Percentiles rank a stretch among this genome's conserved stretches.
Conservation (phyloP, 2,329 filamentous ascomycete genomes). For the Arthrinium puccinioides region DNA sequence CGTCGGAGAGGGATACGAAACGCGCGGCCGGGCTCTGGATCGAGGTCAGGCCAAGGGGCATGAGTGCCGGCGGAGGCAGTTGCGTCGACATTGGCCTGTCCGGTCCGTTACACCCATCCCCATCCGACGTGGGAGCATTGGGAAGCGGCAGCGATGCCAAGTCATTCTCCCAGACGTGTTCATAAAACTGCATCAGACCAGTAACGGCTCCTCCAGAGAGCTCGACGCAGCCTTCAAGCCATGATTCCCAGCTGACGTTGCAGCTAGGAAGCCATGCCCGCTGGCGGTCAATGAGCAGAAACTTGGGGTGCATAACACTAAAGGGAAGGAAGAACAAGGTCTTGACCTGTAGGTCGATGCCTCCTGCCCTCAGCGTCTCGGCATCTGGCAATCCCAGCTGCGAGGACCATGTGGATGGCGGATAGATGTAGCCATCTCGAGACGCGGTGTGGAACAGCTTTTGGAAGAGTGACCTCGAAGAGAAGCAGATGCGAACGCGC, state of each 20-base stretch:
- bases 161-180: constrained; percentile 54
- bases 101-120: neutral
- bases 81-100: neutral
- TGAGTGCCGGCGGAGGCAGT: neutral
- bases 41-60: constrained; percentile 9
- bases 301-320: constrained; percentile 86
- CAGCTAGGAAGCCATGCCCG: constrained; percentile 68
- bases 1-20: constrained; percentile 8
- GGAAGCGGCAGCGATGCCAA: constrained; percentile 7
- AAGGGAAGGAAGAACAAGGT: constrained; percentile 74
- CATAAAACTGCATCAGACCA: constrained; percentile 60
- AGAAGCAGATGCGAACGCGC: constrained; percentile 68
- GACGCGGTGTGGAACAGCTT: constrained; percentile 69
- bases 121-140: neutral
- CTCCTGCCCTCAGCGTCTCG: constrained; percentile 41
- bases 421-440: constrained; percentile 53
- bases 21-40: constrained; percentile 14
- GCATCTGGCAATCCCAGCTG: constrained; percentile 57
- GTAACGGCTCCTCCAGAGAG: constrained; percentile 55
- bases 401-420: constrained; percentile 47
- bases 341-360: constrained; percentile 64
- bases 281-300: constrained; percentile 63
- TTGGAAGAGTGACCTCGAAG: constrained; percentile 63
- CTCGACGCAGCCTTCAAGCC: constrained; percentile 73
- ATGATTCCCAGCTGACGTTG: constrained; percentile 82